phyloP scores from a whole-genome alignment of 2,329 filamentous ascomycete genomes.

The Coccinonectria pachysandricola region DNA sequence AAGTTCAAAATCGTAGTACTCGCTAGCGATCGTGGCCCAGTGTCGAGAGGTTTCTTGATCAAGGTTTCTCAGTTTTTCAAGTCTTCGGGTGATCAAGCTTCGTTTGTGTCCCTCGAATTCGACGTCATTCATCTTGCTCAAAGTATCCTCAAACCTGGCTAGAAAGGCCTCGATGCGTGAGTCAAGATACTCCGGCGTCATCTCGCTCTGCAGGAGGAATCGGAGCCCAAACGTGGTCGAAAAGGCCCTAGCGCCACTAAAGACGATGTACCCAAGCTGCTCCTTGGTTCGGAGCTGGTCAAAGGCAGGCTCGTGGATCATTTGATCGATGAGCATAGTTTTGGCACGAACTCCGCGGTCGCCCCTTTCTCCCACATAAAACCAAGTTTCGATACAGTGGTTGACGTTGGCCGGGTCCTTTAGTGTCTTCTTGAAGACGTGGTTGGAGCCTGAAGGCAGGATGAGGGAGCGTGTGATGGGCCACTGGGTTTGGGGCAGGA shows the following conservation, averaged over 20 bases:
- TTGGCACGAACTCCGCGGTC: constrained; percentile 65
- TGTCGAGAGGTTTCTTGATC: constrained; percentile 72
- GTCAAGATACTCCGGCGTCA: constrained; percentile 73
- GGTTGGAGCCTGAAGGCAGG: constrained; percentile 71
- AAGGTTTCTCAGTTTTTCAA: constrained; percentile 90
- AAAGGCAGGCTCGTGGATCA: constrained; percentile 87
- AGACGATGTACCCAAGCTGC: constrained; percentile 94
- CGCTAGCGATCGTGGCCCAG: constrained; percentile 75
- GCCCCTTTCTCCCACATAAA: constrained; percentile 58
- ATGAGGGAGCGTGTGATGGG: constrained; percentile 66
- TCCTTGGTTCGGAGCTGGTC: constrained; percentile 94
- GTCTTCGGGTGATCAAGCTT: constrained; percentile 73
- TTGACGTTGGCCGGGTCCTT: constrained; percentile 86
- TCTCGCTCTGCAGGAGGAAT: constrained; percentile 89
- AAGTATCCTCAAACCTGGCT: constrained; percentile 48
- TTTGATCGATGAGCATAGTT: constrained; percentile 73
- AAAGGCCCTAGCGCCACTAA: constrained; percentile 63
- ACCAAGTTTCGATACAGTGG: constrained; percentile 70
- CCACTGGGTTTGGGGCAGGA: constrained; percentile 69
- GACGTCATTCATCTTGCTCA: constrained; percentile 66
- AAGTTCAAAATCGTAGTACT: constrained; percentile 83
- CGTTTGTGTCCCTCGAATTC: constrained; percentile 89
- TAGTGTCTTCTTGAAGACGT: constrained; percentile 68
- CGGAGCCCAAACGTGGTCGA: constrained; percentile 76
- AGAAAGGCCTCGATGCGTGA: constrained; percentile 81